phyloP scores from a whole-genome alignment of 169 alveolate genomes.

The Cryptosporidium felis region DNA sequence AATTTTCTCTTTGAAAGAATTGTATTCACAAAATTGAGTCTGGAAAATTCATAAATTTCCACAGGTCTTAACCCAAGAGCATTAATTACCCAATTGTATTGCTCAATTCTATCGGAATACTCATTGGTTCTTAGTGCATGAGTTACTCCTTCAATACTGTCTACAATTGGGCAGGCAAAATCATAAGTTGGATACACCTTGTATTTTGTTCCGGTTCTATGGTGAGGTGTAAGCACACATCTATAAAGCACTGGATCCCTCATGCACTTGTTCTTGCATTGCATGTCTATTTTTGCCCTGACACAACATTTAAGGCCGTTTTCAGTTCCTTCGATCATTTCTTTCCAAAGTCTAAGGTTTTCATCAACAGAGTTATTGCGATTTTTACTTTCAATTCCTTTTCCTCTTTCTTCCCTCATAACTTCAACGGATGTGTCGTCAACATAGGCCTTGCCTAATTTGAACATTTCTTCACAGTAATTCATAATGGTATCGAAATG shows the following conservation, averaged over 20 bases:
- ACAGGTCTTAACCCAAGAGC: conserved; percentile 88
- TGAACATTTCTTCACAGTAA: conserved; percentile 86
- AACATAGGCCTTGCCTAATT: conserved; percentile 92
- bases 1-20: conserved; percentile 96
- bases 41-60: conserved; percentile 92
- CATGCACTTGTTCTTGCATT: conserved; percentile 92
- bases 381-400: conserved; percentile 89
- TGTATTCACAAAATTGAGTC: conserved; percentile 92
- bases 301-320: conserved; percentile 92
- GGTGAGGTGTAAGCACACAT: conserved; percentile 91
- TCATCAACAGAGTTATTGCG: conserved; percentile 89
- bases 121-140: conserved; percentile 98
- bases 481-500: conserved; percentile 89
- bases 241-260: conserved; percentile 99
- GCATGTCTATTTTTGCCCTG: conserved; percentile 96
- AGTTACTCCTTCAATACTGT: conserved; percentile 96
- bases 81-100: conserved; percentile 93
- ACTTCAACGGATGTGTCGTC: conserved; percentile 95
- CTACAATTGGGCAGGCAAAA: conserved; percentile 99
- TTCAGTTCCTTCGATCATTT: conserved; percentile 87
- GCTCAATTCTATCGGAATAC: conserved; percentile 95
- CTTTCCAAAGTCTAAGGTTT: conserved; percentile 89
- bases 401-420: conserved; percentile 96
- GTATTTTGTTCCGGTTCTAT: conserved; percentile 91
- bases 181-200: conserved; percentile 98